Percentiles rank a stretch among this genome's conserved stretches.
Conservation (phyloP, 192 early-diverging fungal genomes). For the Backusella luteola region DNA sequence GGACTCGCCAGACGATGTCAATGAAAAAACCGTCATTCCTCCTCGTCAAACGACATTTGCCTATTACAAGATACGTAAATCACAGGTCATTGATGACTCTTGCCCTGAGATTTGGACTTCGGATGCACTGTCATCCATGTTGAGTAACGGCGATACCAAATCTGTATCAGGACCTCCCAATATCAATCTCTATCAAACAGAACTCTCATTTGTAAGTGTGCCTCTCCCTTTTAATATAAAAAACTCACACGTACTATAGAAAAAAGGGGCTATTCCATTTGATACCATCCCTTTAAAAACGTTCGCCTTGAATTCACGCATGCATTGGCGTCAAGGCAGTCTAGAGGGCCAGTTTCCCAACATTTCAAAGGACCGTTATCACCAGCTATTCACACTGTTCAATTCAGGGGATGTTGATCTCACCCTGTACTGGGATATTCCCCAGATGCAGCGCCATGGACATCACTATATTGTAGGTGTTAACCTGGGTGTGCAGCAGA, state of each 20-base stretch:
- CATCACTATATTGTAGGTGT: conserved; percentile 94
- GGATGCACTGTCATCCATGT: conserved; percentile 44
- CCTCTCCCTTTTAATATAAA: neutral
- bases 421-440: conserved; percentile 77
- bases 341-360: conserved; percentile 67
- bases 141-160: conserved; percentile 35
- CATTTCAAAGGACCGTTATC: conserved; percentile 55
- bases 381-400: conserved; percentile 78
- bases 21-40: conserved; percentile 45
- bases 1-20: conserved; percentile 37
- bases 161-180: conserved; percentile 38
- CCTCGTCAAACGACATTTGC: conserved; percentile 57
- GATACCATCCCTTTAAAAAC: conserved; percentile 59
- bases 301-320: conserved; percentile 69
- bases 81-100: neutral
- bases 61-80: conserved; percentile 46
- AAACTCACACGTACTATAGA: conserved; percentile 54
- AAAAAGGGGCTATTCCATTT: conserved; percentile 52
- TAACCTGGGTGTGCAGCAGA: conserved; percentile 78
- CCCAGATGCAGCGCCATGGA: conserved; percentile 53
- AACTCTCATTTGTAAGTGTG: conserved; percentile 48
- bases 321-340: conserved; percentile 67
- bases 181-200: conserved; percentile 44
- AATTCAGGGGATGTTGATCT: conserved; percentile 88
- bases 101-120: conserved; percentile 50